These are phyloP conservation scores for Mycena haematopus DNA, from an alignment of 768 basidiomycete species.

Conservation along the genomic window DNA sequence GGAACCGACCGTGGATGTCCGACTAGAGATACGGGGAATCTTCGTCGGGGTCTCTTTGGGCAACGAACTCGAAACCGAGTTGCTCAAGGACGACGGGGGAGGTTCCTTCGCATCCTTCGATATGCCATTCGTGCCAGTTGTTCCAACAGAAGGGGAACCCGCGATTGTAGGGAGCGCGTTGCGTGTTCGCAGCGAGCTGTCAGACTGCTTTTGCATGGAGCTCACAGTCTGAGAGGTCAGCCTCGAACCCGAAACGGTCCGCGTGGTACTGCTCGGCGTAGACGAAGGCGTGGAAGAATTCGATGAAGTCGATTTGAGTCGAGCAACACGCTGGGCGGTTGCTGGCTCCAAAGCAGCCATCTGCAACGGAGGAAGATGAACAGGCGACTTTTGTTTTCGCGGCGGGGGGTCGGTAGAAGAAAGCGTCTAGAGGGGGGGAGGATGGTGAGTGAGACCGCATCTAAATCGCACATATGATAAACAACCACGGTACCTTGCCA, in stretches of 20 bases:
- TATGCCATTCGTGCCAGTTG: slow-evolving; percentile 53
- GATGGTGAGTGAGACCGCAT: slow-evolving; percentile 25
- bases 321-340: slow-evolving; percentile 87
- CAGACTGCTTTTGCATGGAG: slow-evolving; percentile 88
- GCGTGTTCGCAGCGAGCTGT: slow-evolving; percentile 77
- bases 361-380: slow-evolving; percentile 88
- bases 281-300: slow-evolving; percentile 52
- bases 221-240: slow-evolving; percentile 84
- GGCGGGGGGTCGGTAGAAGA: slow-evolving; percentile 73
- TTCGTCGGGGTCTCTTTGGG: slow-evolving; percentile 90
- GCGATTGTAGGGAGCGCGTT: slow-evolving; percentile 89
- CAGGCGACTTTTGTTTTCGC: slow-evolving; percentile 71
- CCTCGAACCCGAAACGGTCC: slow-evolving; percentile 63
- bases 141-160: slow-evolving; percentile 89
- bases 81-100: slow-evolving; percentile 58
- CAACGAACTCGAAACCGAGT: slow-evolving; percentile 52
- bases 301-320: slow-evolving; percentile 65
- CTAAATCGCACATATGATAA: slow-evolving; percentile 1
- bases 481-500: slow-evolving; percentile 73
- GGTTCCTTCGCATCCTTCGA: slow-evolving; percentile 64
- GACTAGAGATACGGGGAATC: slow-evolving; percentile 91
- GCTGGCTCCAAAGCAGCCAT: slow-evolving; percentile 82
- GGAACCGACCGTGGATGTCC: slow-evolving; percentile 75
- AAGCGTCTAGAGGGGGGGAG: slow-evolving; percentile 72
- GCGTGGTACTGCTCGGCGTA: slow-evolving; percentile 41